Evolutionary conservation across 257 asterid species (phyloP).

Genomic region (Verbascum thapsus): DNA sequence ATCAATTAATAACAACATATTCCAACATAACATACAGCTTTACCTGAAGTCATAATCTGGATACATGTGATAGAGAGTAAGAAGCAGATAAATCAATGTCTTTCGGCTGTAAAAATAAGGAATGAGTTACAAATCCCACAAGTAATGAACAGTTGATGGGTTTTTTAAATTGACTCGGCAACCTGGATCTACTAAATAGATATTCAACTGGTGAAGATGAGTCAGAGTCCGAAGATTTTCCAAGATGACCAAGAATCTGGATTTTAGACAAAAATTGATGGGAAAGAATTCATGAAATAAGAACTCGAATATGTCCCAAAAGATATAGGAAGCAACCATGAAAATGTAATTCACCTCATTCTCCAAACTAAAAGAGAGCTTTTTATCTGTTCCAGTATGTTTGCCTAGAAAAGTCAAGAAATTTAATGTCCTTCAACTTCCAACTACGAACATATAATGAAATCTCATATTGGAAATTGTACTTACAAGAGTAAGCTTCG

Average conservation of each 20-base stretch:
- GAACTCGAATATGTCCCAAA: not conserved
- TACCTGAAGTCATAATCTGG: slow-evolving; percentile 99
- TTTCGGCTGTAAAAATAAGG: slow-evolving; percentile 58
- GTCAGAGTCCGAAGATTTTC: slow-evolving; percentile 76
- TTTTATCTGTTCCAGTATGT: slow-evolving; percentile 87
- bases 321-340: not conserved
- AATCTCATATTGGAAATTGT: slow-evolving; percentile 15
- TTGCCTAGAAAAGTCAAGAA: slow-evolving; percentile 59
- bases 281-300: not conserved
- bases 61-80: slow-evolving; percentile 86
- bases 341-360: slow-evolving; percentile 62
- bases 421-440: slow-evolving; percentile 13
- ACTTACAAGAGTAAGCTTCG: slow-evolving; percentile 97
- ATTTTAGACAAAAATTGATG: slow-evolving; percentile 16
- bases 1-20: slow-evolving; percentile 18
- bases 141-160: slow-evolving; percentile 12
- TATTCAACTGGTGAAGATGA: slow-evolving; percentile 83
- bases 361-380: slow-evolving; percentile 90
- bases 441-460: slow-evolving; percentile 14
- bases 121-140: slow-evolving; percentile 29
- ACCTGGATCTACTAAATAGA: slow-evolving; percentile 80
- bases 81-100: slow-evolving; percentile 90
- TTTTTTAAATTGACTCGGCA: slow-evolving; percentile 33
- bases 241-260: slow-evolving; percentile 79
- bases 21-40: slow-evolving; percentile 48